Percentiles rank a stretch among this genome's conserved stretches.
phyloP scores from a whole-genome alignment of 345 rosid genomes.

The Limnanthes douglasii region DNA sequence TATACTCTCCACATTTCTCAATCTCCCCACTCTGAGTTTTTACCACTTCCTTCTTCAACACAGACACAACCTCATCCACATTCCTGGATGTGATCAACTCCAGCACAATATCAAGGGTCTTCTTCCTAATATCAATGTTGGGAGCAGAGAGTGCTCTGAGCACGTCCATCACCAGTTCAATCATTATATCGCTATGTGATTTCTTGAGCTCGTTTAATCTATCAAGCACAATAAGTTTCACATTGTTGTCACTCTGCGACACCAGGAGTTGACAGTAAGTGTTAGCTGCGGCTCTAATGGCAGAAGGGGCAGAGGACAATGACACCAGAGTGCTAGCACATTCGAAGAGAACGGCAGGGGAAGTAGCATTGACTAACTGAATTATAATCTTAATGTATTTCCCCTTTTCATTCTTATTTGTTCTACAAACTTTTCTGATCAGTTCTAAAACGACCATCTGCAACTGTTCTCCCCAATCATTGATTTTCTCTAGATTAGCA shows the following conservation, averaged over 20 bases:
- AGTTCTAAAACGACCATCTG: slow-evolving; percentile 65
- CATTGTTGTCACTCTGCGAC: slow-evolving; percentile 80
- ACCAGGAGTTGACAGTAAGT: slow-evolving; percentile 69
- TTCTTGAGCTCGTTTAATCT: slow-evolving; percentile 57
- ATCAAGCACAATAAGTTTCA: slow-evolving; percentile 77
- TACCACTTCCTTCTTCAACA: slow-evolving; percentile 74
- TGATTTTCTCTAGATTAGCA: slow-evolving; percentile 36
- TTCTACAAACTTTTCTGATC: slow-evolving; percentile 54
- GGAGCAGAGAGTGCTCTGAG: slow-evolving; percentile 79
- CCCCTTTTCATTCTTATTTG: slow-evolving; percentile 43
- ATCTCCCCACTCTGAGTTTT: slow-evolving; percentile 77
- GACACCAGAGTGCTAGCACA: slow-evolving; percentile 69
- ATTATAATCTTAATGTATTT: slow-evolving; percentile 57
- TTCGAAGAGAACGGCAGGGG: slow-evolving; percentile 51
- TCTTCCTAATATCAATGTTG: slow-evolving; percentile 59
- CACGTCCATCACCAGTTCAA: slow-evolving; percentile 76
- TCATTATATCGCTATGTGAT: slow-evolving; percentile 61
- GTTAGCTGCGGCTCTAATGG: slow-evolving; percentile 65
- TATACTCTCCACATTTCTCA: slow-evolving; percentile 78
- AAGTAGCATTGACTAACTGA: slow-evolving; percentile 43
- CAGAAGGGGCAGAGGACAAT: slow-evolving; percentile 72
- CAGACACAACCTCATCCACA: slow-evolving; percentile 56
- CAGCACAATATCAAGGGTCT: slow-evolving; percentile 72
- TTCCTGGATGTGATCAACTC: slow-evolving; percentile 61
- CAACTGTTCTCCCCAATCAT: slow-evolving; percentile 50